Base-by-base conservation (phyloP, 176 grass and related monocot genomes). In the Raddia guianensis region DNA sequence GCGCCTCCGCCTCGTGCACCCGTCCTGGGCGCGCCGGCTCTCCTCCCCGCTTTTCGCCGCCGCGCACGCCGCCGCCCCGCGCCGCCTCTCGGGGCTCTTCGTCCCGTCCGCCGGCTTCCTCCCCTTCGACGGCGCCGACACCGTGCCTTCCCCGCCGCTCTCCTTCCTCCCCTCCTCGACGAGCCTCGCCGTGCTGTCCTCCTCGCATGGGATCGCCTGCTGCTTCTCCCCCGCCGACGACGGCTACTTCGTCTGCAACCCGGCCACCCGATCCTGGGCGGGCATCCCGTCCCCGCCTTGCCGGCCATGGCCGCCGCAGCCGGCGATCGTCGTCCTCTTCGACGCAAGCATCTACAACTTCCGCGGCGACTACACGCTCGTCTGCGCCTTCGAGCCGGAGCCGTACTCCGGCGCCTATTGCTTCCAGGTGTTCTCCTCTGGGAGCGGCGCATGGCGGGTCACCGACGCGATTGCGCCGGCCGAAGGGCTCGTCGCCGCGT, bases 1-100 rank as follows among this genome's bases (percentile, higher is more conserved):
- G 57, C 85, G 91, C 34, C 81, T 90, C 44, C 74, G 59, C 34
- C 43, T 79, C 46, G 91, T 89, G 58, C 70, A 83, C 66, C 65
- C 72, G 33, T 63, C 91, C 3, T 92, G 87, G 91, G 58, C 33
- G 35, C 12, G 27, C 0, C 0, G 19, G 33, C 19, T 93, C 27
- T 48, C 80, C 3, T 87, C 91, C 35, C 80, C 87, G 52, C 66
- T 93, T 80, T 93, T 93, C 81, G 51, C 91, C 53, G 80, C 81
- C 13, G 43, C 34, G n/a, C 91, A 90, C 66, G 79, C 82, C 63
- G 80, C 64, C 5, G 13, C 83, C 34, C 65, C 77, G 46, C 80
- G 85, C 12, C 20, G 47, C 0, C 2, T 49, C 10, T 87, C 91
- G 14, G 91, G 91, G 0, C 2, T 87, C 53, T 93, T 92, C 80